These are phyloP conservation scores for Cylindrotheca fusiformis DNA, from an alignment of 108 stramenopile genomes.

Conservation along the genomic window DNA sequence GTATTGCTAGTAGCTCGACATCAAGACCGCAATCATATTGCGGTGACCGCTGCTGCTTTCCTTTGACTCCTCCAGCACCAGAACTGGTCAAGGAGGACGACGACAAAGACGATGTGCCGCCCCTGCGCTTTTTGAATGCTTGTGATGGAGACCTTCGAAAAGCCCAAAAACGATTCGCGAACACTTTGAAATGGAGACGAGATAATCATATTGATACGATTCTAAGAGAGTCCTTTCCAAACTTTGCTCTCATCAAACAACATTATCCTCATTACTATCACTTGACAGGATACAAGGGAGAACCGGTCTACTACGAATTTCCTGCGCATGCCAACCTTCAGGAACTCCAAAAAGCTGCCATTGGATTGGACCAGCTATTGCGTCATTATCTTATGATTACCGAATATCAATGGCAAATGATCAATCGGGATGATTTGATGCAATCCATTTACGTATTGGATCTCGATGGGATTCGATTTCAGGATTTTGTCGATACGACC, in stretches of 20 bases:
- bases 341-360: constrained; percentile 46
- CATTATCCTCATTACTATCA: constrained; percentile 76
- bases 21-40: no score
- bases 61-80: constrained; percentile 27
- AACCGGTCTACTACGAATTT: constrained; percentile 66
- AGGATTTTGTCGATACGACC: constrained; percentile 74
- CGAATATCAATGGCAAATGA: constrained; percentile 71
- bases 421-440: constrained; percentile 56
- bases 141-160: constrained; percentile 60
- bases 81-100: no score
- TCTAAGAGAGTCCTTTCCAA: constrained; percentile 46
- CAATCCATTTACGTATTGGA: constrained; percentile 66
- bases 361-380: constrained; percentile 45
- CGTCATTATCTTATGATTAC: constrained; percentile 72
- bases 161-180: constrained; percentile 54
- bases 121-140: constrained; percentile 66
- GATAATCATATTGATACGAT: constrained; percentile 63
- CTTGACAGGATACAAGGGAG: constrained; percentile 44
- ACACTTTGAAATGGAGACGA: constrained; percentile 63
- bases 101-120: no score
- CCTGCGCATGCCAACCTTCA: constrained; percentile 66
- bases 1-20: no score
- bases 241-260: constrained; percentile 57
- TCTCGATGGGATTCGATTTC: constrained; percentile 66
- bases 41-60: no score